A percentile compares a stretch with the other conserved stretches of the same genome.
These are phyloP conservation scores for Grifola frondosa DNA, from an alignment of 1,284 basidiomycete species.

Conservation along the genomic window DNA sequence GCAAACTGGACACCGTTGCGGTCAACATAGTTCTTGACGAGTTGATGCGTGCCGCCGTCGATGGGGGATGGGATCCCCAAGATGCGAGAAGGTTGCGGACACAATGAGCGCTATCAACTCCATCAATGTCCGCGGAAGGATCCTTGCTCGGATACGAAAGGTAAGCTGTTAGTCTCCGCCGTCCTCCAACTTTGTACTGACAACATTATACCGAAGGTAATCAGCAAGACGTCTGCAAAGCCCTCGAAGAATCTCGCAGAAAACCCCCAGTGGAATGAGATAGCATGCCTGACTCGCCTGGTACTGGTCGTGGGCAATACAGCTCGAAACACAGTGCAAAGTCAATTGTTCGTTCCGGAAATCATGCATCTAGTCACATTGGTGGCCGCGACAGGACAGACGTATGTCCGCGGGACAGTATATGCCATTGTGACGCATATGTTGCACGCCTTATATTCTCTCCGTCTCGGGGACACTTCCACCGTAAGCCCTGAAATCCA, in stretches of 20 bases:
- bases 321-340: slow-evolving; percentile 59
- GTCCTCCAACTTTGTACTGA: background rate
- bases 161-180: slow-evolving; percentile 36
- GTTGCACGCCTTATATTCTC: slow-evolving; percentile 69
- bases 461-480: slow-evolving; percentile 58
- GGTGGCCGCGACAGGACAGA: slow-evolving; percentile 71
- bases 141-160: slow-evolving; percentile 79
- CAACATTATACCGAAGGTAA: slow-evolving; percentile 43
- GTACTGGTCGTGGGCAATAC: slow-evolving; percentile 72
- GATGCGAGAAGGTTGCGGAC: slow-evolving; percentile 76
- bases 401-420: slow-evolving; percentile 74
- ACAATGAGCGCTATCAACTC: slow-evolving; percentile 75
- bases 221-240: slow-evolving; percentile 71
- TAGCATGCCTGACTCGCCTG: slow-evolving; percentile 76
- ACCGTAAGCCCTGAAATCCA: slow-evolving; percentile 54
- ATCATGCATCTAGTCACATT: slow-evolving; percentile 77
- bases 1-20: slow-evolving; percentile 62
- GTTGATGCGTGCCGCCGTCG: slow-evolving; percentile 75
- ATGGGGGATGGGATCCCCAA: slow-evolving; percentile 72
- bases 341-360: slow-evolving; percentile 82
- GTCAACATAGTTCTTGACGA: slow-evolving; percentile 77
- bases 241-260: slow-evolving; percentile 62
- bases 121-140: slow-evolving; percentile 74
- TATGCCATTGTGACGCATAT: slow-evolving; percentile 82
- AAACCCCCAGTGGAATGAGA: slow-evolving; percentile 81